Percentiles rank a stretch among this genome's conserved stretches.
These are phyloP conservation scores for Dioszegia crocea DNA, from an alignment of 768 basidiomycete species.

Conservation along the genomic window DNA sequence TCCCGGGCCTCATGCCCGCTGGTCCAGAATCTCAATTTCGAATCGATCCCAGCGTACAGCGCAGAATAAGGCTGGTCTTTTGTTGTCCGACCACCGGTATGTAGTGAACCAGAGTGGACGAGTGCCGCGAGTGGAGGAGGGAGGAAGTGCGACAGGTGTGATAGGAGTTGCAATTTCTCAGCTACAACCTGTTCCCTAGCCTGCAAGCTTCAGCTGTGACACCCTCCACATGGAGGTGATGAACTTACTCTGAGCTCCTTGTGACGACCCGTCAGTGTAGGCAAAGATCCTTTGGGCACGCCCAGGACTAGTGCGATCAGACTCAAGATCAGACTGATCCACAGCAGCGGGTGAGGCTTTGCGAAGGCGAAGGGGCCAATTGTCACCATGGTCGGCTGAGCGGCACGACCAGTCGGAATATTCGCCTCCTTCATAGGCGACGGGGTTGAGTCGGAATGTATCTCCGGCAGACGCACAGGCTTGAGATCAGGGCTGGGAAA, in stretches of 20 bases:
- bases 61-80: constrained; percentile 2
- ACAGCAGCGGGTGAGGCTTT: constrained; percentile 35
- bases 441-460: too few relatives aligned
- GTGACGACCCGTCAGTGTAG: constrained; percentile 39
- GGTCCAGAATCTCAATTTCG: background rate
- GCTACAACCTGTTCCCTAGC: constrained; percentile 26
- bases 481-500: constrained; percentile 9
- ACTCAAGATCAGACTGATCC: constrained; percentile 33
- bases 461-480: constrained; percentile 32
- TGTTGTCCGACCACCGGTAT: background rate
- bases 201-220: constrained; percentile 12
- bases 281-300: constrained; percentile 38
- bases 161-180: constrained; percentile 27
- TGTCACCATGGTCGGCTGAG: background rate
- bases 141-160: constrained; percentile 35
- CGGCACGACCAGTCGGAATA: background rate
- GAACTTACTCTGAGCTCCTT: constrained; percentile 36
- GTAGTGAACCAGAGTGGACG: constrained; percentile 18
- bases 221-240: background rate
- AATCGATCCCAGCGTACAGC: background rate
- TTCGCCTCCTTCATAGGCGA: too few relatives aligned
- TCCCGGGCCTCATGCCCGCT: too few relatives aligned
- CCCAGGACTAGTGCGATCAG: constrained; percentile 30
- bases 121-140: constrained; percentile 33
- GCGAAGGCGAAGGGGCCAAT: constrained; percentile 18